These are phyloP conservation scores for Pittosporum tobira DNA, from an alignment of 129 eudicot species.

Conservation along the genomic window DNA sequence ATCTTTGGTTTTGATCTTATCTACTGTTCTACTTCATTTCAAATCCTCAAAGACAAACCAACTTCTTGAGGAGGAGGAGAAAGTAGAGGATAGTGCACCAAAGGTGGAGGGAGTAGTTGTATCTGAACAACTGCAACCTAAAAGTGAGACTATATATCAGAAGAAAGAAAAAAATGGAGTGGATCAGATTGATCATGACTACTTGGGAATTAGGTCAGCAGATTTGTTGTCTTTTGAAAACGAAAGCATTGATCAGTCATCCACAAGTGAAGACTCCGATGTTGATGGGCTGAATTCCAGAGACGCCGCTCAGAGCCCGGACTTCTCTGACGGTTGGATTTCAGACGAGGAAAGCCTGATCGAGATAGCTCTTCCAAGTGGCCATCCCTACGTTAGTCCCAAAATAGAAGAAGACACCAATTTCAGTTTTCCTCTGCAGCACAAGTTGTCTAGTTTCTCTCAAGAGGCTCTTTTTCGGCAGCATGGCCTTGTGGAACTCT, in stretches of 20 bases:
- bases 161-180: slow-evolving; percentile 10
- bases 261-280: slow-evolving; percentile 58
- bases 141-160: background rate
- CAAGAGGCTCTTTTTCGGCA: slow-evolving; percentile 38
- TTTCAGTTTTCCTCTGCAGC: slow-evolving; percentile 19
- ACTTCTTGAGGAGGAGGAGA: slow-evolving; percentile 7
- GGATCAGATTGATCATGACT: slow-evolving; percentile 4
- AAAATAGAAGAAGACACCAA: slow-evolving; percentile 14
- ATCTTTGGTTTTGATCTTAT: slow-evolving; percentile 26
- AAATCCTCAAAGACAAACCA: slow-evolving; percentile 24
- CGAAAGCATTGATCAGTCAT: slow-evolving; percentile 36
- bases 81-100: slow-evolving; percentile 9
- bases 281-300: slow-evolving; percentile 30
- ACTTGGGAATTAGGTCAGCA: slow-evolving; percentile 19
- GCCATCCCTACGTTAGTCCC: slow-evolving; percentile 36
- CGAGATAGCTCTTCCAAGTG: slow-evolving; percentile 68
- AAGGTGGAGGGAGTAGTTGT: background rate
- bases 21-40: slow-evolving; percentile 20
- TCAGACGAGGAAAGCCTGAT: slow-evolving; percentile 93
- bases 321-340: slow-evolving; percentile 61
- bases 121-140: background rate
- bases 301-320: slow-evolving; percentile 19
- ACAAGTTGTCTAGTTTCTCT: slow-evolving; percentile 19
- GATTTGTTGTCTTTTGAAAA: slow-evolving; percentile 43
- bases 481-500: slow-evolving; percentile 25